Base-by-base conservation (phyloP, 768 basidiomycete genomes). In the Tulasnella sp. region DNA sequence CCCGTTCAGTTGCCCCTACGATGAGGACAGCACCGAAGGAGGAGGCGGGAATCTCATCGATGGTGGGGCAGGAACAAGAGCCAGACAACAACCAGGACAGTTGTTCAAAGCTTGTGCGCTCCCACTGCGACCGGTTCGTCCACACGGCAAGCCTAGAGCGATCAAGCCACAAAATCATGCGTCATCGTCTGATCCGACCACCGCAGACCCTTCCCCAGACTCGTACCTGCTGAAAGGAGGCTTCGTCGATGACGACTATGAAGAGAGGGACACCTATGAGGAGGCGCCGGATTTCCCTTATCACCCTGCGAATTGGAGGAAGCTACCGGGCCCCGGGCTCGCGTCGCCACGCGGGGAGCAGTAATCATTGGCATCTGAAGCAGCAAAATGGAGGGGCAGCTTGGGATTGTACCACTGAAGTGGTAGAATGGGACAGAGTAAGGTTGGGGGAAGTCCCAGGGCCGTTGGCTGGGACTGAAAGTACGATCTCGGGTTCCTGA, bases 211-310 rank as follows among this genome's bases (percentile, higher is more conserved):
- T 11, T 41, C 29, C 3, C 24, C 29, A 17, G 32, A 11, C 13
- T n/a, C 19, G 1, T 23, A 3, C 21, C 27, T 29, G 23, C 29
- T 49, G 17, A 30, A 47, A 19, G 24, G 13, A 8, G 13, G 26
- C 23, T 52, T 52, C 34, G 7, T 13, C 5, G 58, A 50, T 24
- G 58, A 56, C 11, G 34, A 38, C 7, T 38, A 38, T 38, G 53
- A 56, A 24, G 53, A 59, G 42, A 32, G 58, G 32, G 58, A 59
- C 32, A 59, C 47, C 15, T 59, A 51, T 32, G 58, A 59, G 48
- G 50, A 51, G 13, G 58, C 58, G 11, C 58, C 58, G 17, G 58
- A 59, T 29, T 59, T 21, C 48, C 58, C 58, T 51, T 59, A 59
- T 21, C 58, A 59, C 10, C 58, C 58, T 21, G 32, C 47, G 42